Conservation (phyloP, 768 basidiomycete species). For the Termitomyces sp. region DNA sequence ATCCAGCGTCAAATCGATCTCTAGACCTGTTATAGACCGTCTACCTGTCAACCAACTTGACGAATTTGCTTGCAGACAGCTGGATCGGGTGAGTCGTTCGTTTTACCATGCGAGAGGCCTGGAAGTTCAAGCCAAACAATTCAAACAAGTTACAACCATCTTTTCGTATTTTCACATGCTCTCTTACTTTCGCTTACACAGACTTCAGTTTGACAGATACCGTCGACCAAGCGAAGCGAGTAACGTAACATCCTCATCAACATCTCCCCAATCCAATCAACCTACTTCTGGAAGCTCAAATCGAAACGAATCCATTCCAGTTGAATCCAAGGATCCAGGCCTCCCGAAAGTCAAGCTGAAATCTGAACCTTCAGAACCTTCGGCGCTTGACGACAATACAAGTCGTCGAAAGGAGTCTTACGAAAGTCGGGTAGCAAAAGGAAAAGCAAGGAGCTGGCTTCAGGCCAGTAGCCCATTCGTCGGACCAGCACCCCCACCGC, state of each 20-base stretch:
- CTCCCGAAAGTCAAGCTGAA: constrained; percentile 20
- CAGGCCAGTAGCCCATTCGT: constrained; percentile 34
- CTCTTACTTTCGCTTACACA: background rate
- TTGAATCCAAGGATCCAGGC: constrained; percentile 12
- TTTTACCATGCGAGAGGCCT: background rate
- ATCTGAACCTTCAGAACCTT: constrained; percentile 17
- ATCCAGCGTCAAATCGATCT: constrained; percentile 75
- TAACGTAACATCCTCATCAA: constrained; percentile 10
- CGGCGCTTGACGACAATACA: constrained; percentile 10
- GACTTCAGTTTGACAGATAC: constrained; percentile 43
- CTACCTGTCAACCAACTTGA: constrained; percentile 76
- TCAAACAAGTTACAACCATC: background rate
- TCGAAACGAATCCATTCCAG: constrained; percentile 1
- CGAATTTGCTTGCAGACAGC: constrained; percentile 84
- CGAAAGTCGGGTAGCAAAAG: constrained; percentile 12
- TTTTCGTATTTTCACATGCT: background rate
- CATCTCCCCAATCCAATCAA: constrained; percentile 7
- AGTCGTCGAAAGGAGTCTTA: constrained; percentile 7
- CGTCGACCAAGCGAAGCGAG: constrained; percentile 29
- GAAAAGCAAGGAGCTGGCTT: constrained; percentile 29
- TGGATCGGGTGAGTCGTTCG: constrained; percentile 62
- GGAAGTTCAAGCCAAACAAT: background rate
- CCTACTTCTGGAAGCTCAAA: constrained; percentile 9
- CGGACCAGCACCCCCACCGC: constrained; percentile 26
- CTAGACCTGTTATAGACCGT: constrained; percentile 75